Evolutionary conservation across 2,329 filamentous ascomycete species (phyloP), one percentile per base, ranked within the genome.

Genomic region (Trichoderma sp.): DNA sequence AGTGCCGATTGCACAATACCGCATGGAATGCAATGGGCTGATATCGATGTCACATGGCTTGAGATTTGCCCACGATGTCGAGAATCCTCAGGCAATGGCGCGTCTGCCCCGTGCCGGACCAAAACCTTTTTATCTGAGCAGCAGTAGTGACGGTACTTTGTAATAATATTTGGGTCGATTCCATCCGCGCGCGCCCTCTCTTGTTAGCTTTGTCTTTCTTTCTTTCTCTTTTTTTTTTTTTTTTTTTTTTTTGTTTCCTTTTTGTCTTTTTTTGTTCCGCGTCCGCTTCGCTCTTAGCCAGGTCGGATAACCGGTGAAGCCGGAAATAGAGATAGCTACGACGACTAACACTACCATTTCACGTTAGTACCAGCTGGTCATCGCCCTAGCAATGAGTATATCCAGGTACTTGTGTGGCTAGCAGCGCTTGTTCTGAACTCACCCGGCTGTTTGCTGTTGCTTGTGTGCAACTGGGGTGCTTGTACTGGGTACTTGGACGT

Each of bases 11-110:
- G 56, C 37, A 42, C 56, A 60, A 60, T 13, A 39, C 15, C 34
- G 29, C 34, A 19, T 52, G 45, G 59, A 37, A 45, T 65, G 50
- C 52, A 35, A 22, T 65, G 61, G 52, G 61, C 61, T 65, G 61
- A 65, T 65, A 56, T 65, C 61, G 15, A 56, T 65, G 61, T 65
- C 61, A 65, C 27, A 56, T 57, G 61, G 52, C 10, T 65, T 56
- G 61, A 65, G 52, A 7, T 15, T 35, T 32, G 52, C 19, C 58
- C n/a, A 34, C n/a, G 37, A 35, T 19, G 32, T 64, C 50, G 45
- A 54, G 25, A 64, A 42, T 25, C 34, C 22, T 22, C 58, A 52
- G 15, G 48, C 34, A 19, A 54, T 64, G 15, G 50, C 60, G 60
- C 52, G 35, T n/a, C 17, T 34, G 10, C 22, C 45, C 25, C 59